Base-by-base conservation (phyloP, 495 filamentous ascomycete species). In the Amniculicola lignicola region DNA sequence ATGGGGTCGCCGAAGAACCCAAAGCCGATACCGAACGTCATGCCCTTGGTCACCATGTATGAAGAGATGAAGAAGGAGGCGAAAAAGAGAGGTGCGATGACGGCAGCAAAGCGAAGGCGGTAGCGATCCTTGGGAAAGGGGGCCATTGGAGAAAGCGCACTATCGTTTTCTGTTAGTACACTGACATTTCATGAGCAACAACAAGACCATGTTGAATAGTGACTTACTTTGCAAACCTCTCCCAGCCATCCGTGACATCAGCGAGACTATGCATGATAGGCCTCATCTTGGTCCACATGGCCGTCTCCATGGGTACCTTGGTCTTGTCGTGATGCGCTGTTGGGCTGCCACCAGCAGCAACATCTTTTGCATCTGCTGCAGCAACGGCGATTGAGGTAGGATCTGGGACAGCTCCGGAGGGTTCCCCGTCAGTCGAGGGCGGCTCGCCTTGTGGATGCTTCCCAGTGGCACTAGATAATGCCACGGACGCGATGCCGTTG, bases 1-100 rank as follows among this genome's bases (percentile, higher is more conserved):
- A 90, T 47, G 2, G 90, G 90, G 51, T 90, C 89, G 9, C 83
- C 85, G 57, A 95, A 95, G 73, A 95, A 90, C 15, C 75, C 81
- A 46, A 89, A 75, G 10, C 89, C 89, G 38, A 83, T 33, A 43
- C 76, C 70, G 54, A 92, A 87, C 0, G 80, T 84, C 2, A 79
- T 63, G 15, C 74, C 73, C 63, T 94, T 93, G 56, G 86, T 76
- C 56, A 94, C 79, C 71, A 85, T 79, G 62, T 91, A 87, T 19
- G 86, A 85, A 0, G 81, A 84, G 0, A 81, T 73, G 25, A 91
- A 79, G 5, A 87, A 66, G 0, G 83, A 84, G 4, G 74, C 44
- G 0, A 82, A 66, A 4, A 88, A 68, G 0, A 85, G 50, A 0
- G 83, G 78, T 0, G 74, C 71, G 2, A 95, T 67, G 4, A 87